Evolutionary conservation across 352 stramenopile genomes (phyloP), one percentile per base, ranked within the genome.

Genomic region (Phytophthora cryptogea): DNA sequence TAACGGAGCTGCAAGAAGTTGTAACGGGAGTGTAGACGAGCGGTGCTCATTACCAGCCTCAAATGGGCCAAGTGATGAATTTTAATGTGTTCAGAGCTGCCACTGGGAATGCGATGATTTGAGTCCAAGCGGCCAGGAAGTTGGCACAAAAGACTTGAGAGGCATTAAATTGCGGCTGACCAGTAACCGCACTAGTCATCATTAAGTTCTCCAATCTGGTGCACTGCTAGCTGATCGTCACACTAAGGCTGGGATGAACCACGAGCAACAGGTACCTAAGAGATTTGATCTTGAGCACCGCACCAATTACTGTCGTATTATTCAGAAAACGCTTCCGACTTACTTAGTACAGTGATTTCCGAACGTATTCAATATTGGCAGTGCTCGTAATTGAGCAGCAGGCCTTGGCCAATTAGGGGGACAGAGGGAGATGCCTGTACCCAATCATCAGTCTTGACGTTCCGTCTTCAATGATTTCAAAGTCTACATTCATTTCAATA

Each of bases 31-130:
- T 40, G 51, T 60, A 53, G 42, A 41, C n/a, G 26, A 55, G 58
- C 50, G 41, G 39, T 37, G 11, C 16, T 17, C 17, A 27, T 54
- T 47, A 35, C 36, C 27, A 13, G 33, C 42, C 32, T 58, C 23
- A 53, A 48, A 14, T 26, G 39, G 5, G 14, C 32, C 13, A 53
- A 23, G 20, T 30, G 40, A 8, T 41, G 20, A 44, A 36, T 63
- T 54, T 47, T 23, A 35, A 9, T 44, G 58, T 55, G 35, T 13
- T 10, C 58, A 45, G 57, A 37, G 10, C 35, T 16, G 4, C n/a
- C 14, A 27, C 58, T 60, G 58, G 11, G 30, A 43, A 45, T 7
- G 20, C 44, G 58, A 30, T 61, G 43, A 66, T 61, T 61, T 61
- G 50, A 66, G 36, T 50, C 20, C 20, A 11, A n/a, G 23, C n/a